A percentile compares a stretch with the other conserved stretches of the same genome.
These are phyloP conservation scores for Tetratostichococcus sp. DNA, from an alignment of 139 green algal genomes.

Conservation along the genomic window DNA sequence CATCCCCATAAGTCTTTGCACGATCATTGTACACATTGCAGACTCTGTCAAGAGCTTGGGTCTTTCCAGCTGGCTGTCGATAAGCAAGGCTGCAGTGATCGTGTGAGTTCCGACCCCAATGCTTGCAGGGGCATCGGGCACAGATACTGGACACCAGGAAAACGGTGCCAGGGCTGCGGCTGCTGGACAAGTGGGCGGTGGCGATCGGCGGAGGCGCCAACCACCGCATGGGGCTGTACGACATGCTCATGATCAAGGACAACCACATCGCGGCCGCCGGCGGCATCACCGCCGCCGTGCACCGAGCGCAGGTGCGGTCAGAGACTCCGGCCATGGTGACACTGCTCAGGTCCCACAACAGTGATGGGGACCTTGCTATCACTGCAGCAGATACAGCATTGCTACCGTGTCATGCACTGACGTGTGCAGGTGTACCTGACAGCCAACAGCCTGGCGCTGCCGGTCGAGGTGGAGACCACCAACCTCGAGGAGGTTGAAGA, in stretches of 20 bases:
- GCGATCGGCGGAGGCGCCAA: constrained; percentile 76
- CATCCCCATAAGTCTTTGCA: too few species aligned
- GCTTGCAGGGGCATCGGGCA: constrained; percentile 23
- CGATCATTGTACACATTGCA: too few species aligned
- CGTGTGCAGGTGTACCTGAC: constrained; percentile 51
- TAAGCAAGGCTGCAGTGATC: too few species aligned
- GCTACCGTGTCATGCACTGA: too few species aligned
- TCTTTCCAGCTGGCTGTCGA: too few species aligned
- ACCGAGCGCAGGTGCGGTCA: constrained; percentile 31
- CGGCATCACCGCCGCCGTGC: constrained; percentile 69
- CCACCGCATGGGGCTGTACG: constrained; percentile 83
- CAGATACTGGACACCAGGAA: constrained; percentile 92
- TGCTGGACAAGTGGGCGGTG: constrained; percentile 99
- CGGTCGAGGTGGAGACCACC: constrained; percentile 89
- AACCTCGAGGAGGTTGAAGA: constrained; percentile 87
- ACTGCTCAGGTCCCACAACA: too few species aligned
- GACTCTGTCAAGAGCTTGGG: too few species aligned
- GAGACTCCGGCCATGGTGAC: not conserved
- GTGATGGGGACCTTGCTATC: too few species aligned
- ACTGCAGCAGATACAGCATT: too few species aligned
- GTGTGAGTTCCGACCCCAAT: too few species aligned
- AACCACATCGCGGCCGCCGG: constrained; percentile 97
- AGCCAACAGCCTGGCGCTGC: constrained; percentile 27
- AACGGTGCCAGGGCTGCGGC: constrained; percentile 86
- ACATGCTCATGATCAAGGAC: constrained; percentile 99